Base-by-base conservation (phyloP, 2,329 filamentous ascomycete genomes). In the Cercospora berteroae region DNA sequence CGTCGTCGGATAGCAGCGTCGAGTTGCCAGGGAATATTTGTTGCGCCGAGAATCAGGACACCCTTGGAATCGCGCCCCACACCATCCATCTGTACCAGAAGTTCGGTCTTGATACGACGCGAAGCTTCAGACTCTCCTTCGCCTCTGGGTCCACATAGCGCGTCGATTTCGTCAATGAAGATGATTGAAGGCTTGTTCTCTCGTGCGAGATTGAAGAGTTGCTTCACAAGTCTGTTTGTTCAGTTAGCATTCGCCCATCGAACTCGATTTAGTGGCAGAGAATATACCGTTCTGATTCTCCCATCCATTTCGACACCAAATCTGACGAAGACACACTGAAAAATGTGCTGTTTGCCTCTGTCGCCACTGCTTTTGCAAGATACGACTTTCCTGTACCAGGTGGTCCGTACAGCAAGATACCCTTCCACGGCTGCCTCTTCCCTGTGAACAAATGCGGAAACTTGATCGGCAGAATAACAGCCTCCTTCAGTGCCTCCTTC, bases 221-320 rank as follows among this genome's bases (percentile, higher is more conserved):
- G 91, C 78, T 98, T 98, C 66, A 99, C 95, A 74, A 99, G 86
- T 76, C 93, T 96, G 75, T 58, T 13, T 74, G 31, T 73, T 9
- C 70, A 52, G 60, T 70, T 23, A 67, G 63, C 55, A 66, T 60
- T 36, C 50, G 13, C n/a, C 16, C 13, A 5, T 20, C 7, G 39
- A 20, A 33, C 50, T 9, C 12, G 10, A 29, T 12, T n/a, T 7
- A 13, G n/a, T 7, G 12, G 6, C 16, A 29, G 8, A n/a, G 3
- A 16, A 74, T 84, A 59, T 83, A 96, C 92, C 93, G 88, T 88
- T 99, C 95, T 84, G 92, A 96, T 81, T 99, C 95, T 83, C 95
- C 95, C 95, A 99, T 99, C 95, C 95, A 99, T 79, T 99, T 99
- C 80, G 93, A 97, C 69, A 99, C 95, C 80, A 99, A 80, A 79